These are phyloP conservation scores for Kokia cookei DNA, from an alignment of 441 rosid species.

Conservation along the genomic window DNA sequence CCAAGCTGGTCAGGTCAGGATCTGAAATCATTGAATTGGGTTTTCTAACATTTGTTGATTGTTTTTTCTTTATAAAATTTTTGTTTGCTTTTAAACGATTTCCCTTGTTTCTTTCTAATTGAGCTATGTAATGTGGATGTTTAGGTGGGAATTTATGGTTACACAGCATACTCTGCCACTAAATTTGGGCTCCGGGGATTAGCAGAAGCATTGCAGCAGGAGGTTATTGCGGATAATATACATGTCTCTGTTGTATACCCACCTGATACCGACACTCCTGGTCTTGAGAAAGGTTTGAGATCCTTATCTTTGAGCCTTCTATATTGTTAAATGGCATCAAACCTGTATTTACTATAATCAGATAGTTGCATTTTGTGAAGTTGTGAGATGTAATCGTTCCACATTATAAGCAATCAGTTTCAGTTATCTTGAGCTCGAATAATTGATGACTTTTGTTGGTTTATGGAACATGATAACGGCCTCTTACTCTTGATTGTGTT, in stretches of 20 bases:
- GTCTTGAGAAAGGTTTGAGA: slow-evolving; percentile 59
- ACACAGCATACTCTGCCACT: slow-evolving; percentile 81
- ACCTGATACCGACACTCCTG: slow-evolving; percentile 87
- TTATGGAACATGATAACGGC: background rate
- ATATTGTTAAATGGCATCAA: background rate
- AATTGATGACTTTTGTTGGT: background rate
- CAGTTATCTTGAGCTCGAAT: background rate
- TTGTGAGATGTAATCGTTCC: background rate
- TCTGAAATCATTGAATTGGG: background rate
- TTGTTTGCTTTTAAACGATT: background rate
- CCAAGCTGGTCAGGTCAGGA: slow-evolving; percentile 79
- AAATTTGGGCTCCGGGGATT: slow-evolving; percentile 92
- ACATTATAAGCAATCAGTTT: background rate
- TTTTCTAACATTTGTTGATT: background rate
- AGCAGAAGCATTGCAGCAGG: slow-evolving; percentile 97
- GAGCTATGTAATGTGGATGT: background rate
- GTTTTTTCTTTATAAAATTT: background rate
- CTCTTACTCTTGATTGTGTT: background rate
- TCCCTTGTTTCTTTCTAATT: background rate
- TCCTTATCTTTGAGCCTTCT: background rate
- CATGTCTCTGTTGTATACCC: slow-evolving; percentile 80
- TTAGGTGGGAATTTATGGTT: slow-evolving; percentile 92
- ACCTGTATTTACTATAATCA: background rate
- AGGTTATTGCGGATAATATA: slow-evolving; percentile 69
- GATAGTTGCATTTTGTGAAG: background rate